Conservation (phyloP, 352 stramenopile genomes). For the Globisporangium splendens region DNA sequence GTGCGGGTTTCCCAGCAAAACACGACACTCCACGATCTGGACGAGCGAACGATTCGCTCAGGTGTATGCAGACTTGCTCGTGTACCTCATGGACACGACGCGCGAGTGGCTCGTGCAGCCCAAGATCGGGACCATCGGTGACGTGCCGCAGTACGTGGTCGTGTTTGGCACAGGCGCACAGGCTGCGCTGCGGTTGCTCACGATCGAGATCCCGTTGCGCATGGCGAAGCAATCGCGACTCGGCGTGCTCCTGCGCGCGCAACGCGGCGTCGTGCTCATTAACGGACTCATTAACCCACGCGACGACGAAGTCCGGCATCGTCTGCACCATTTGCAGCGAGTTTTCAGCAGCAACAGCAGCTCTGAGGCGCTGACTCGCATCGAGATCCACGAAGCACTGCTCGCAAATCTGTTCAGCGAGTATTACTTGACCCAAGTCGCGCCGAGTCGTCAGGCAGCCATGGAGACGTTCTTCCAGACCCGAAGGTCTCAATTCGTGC, state of each 20-base stretch:
- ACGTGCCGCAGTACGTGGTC: conserved; percentile 62
- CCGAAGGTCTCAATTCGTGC: conserved; percentile 36
- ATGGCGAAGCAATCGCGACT: conserved; percentile 15
- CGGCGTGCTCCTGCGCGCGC: conserved; percentile 30
- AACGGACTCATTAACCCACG: conserved; percentile 34
- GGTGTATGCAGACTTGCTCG: conserved; percentile 45
- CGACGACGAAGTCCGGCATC: conserved; percentile 16
- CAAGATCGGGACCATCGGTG: conserved; percentile 47
- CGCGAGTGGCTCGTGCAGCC: conserved; percentile 74
- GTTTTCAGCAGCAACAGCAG: background rate
- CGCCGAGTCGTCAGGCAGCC: conserved; percentile 31
- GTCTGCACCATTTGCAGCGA: conserved; percentile 3
- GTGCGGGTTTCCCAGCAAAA: conserved; percentile 49
- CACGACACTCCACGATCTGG: conserved; percentile 31
- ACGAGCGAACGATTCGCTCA: conserved; percentile 45
- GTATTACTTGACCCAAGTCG: conserved; percentile 56
- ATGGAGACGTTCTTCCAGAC: conserved; percentile 54
- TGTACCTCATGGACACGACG: conserved; percentile 43
- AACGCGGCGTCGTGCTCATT: conserved; percentile 54
- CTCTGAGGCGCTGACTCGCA: conserved; percentile 11
- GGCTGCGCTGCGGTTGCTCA: conserved; percentile 45
- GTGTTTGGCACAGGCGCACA: conserved; percentile 56
- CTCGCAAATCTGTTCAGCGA: conserved; percentile 49
- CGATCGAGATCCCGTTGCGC: conserved; percentile 38
- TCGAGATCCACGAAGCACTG: conserved; percentile 52